Evolutionary conservation across 345 rosid genomes (phyloP).

Genomic region (Isatis tinctoria): DNA sequence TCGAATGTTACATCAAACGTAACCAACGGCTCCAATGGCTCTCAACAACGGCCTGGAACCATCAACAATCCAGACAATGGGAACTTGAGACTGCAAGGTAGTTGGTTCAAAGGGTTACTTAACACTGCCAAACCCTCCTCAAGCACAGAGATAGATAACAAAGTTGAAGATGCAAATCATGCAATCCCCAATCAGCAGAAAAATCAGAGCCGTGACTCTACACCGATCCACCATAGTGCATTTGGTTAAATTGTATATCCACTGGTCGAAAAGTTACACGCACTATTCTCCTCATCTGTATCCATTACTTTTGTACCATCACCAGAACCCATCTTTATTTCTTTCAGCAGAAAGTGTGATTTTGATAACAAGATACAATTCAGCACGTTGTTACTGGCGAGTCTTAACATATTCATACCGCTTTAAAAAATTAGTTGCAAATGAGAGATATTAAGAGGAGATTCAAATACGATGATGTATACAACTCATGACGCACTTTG

Average conservation of each 20-base stretch:
- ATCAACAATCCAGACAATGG: slow-evolving; percentile 57
- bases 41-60: slow-evolving; percentile 36
- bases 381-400: neutral
- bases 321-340: neutral
- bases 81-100: slow-evolving; percentile 51
- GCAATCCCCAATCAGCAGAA: slow-evolving; percentile 14
- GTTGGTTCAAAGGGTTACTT: slow-evolving; percentile 82
- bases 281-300: slow-evolving; percentile 1
- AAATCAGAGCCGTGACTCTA: slow-evolving; percentile 29
- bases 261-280: neutral
- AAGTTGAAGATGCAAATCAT: slow-evolving; percentile 34
- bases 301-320: neutral
- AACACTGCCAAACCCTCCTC: slow-evolving; percentile 49
- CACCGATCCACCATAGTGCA: neutral
- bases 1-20: slow-evolving; percentile 52
- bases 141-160: slow-evolving; percentile 25
- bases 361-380: neutral
- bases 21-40: slow-evolving; percentile 26
- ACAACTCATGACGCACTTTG: neutral
- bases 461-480: neutral
- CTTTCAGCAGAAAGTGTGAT: slow-evolving; percentile 13
- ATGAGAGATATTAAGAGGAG: neutral
- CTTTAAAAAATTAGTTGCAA: neutral
- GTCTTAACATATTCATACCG: neutral
- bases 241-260: slow-evolving; percentile 19